Conservation (phyloP, 768 basidiomycete species). For the Lactarius hatsudake region DNA sequence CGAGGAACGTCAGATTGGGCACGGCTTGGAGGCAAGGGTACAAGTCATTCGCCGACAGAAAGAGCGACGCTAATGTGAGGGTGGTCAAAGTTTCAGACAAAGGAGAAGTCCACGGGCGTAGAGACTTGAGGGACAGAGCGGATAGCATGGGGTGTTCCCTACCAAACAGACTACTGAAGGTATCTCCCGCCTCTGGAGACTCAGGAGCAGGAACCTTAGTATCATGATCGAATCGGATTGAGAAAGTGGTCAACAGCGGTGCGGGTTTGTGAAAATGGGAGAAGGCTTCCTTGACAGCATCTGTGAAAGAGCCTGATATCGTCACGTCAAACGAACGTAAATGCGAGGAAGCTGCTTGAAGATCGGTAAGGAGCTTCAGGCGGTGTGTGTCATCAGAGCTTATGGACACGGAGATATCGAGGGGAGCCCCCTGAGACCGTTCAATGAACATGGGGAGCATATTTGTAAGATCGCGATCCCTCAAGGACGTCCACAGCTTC, state of each 20-base stretch:
- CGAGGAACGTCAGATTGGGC: slow-evolving; percentile 14
- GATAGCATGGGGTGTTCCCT: slow-evolving; percentile 1
- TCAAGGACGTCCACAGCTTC: slow-evolving; percentile 6
- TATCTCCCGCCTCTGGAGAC: background rate
- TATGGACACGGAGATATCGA: slow-evolving; percentile 1
- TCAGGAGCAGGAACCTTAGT: background rate
- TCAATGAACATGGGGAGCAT: slow-evolving; percentile 10
- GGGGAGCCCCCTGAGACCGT: slow-evolving; percentile 4
- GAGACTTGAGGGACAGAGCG: slow-evolving; percentile 2
- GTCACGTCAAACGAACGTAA: slow-evolving; percentile 12
- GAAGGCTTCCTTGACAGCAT: background rate
- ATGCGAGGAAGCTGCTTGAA: slow-evolving; percentile 9
- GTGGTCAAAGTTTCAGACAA: slow-evolving; percentile 8
- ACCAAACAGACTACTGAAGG: slow-evolving; percentile 5
- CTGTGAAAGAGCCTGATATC: slow-evolving; percentile 7
- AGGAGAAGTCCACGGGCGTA: slow-evolving; percentile 8
- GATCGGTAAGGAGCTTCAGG: slow-evolving; percentile 12
- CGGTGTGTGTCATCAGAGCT: background rate
- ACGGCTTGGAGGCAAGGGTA: slow-evolving; percentile 14
- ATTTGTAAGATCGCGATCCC: slow-evolving; percentile 2
- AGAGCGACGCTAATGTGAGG: slow-evolving; percentile 13
- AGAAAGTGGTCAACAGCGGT: background rate
- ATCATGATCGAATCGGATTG: slow-evolving; percentile 15
- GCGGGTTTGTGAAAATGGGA: slow-evolving; percentile 6
- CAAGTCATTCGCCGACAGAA: slow-evolving; percentile 13